Conservation (phyloP, 2,329 filamentous ascomycete genomes). For the Venturia carpophila region DNA sequence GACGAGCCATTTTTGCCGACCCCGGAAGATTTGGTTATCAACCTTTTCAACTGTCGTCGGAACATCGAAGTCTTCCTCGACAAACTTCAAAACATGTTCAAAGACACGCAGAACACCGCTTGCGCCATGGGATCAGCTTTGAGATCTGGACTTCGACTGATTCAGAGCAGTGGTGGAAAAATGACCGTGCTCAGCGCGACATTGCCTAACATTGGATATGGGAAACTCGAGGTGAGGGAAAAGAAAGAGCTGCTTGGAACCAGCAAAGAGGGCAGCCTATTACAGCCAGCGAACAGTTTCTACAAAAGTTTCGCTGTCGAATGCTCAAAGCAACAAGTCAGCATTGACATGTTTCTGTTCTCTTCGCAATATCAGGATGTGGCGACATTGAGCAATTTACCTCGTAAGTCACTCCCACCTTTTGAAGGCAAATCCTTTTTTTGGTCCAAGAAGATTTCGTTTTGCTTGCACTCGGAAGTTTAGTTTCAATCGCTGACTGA, state of each 20-base stretch:
- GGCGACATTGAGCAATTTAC: slow-evolving; percentile 88
- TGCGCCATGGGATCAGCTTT: slow-evolving; percentile 96
- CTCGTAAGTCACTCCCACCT: slow-evolving; percentile 91
- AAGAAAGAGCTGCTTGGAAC: slow-evolving; percentile 95
- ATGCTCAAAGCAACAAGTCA: slow-evolving; percentile 97
- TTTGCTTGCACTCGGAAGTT: too few relatives aligned
- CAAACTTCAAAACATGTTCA: slow-evolving; percentile 88
- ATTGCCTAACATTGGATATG: slow-evolving; percentile 80
- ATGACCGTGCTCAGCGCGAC: slow-evolving; percentile 86
- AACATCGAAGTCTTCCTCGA: slow-evolving; percentile 88
- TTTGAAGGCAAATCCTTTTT: not conserved
- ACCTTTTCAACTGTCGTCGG: slow-evolving; percentile 76
- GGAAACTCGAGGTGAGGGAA: slow-evolving; percentile 86
- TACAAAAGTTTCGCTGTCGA: slow-evolving; percentile 99
- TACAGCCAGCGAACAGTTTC: slow-evolving; percentile 91
- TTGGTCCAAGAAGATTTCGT: too few relatives aligned
- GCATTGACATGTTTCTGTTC: slow-evolving; percentile 97
- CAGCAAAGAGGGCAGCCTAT: slow-evolving; percentile 75
- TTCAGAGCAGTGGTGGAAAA: slow-evolving; percentile 89
- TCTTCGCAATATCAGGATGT: slow-evolving; percentile 96
- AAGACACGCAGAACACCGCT: slow-evolving; percentile 78
- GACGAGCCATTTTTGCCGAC: slow-evolving; percentile 96
- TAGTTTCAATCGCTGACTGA: too few relatives aligned
- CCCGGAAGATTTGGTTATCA: slow-evolving; percentile 83
- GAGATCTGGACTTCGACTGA: slow-evolving; percentile 88